These are phyloP conservation scores for Trypanosoma rangeli DNA, from an alignment of 208 protist species.

Conservation along the genomic window DNA sequence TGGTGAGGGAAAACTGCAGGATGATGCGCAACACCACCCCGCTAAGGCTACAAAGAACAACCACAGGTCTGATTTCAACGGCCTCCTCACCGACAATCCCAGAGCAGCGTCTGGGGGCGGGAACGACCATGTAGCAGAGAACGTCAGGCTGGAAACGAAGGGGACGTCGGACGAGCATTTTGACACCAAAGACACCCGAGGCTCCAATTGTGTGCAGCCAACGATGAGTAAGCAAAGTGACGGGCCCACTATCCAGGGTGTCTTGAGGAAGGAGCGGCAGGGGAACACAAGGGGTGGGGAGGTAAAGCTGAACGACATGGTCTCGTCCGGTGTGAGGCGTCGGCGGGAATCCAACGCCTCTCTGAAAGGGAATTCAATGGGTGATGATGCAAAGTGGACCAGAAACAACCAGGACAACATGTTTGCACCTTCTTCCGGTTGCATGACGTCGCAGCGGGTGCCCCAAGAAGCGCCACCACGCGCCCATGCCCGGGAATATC, in stretches of 20 bases:
- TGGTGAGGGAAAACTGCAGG: neutral
- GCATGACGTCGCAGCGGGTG: neutral
- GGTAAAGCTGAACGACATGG: neutral
- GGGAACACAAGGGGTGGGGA: neutral
- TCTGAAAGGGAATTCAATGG: neutral
- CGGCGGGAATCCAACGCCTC: neutral
- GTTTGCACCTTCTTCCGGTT: neutral
- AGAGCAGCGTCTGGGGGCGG: neutral
- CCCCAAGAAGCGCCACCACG: neutral
- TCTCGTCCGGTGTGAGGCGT: neutral
- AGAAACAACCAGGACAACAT: neutral
- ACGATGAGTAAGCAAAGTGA: neutral
- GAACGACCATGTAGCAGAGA: neutral
- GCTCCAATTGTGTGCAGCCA: neutral
- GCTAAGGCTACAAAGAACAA: neutral
- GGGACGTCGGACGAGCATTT: too few relatives aligned
- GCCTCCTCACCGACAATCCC: neutral
- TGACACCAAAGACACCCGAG: neutral
- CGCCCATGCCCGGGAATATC: neutral
- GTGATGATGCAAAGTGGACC: neutral
- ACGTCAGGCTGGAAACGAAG: neutral
- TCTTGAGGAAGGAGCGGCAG: neutral
- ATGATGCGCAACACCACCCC: neutral
- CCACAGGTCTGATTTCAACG: neutral
- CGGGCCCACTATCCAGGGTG: neutral